These are phyloP conservation scores for Geotrichum reessii DNA, from an alignment of 1,139 yeast species.

Conservation along the genomic window DNA sequence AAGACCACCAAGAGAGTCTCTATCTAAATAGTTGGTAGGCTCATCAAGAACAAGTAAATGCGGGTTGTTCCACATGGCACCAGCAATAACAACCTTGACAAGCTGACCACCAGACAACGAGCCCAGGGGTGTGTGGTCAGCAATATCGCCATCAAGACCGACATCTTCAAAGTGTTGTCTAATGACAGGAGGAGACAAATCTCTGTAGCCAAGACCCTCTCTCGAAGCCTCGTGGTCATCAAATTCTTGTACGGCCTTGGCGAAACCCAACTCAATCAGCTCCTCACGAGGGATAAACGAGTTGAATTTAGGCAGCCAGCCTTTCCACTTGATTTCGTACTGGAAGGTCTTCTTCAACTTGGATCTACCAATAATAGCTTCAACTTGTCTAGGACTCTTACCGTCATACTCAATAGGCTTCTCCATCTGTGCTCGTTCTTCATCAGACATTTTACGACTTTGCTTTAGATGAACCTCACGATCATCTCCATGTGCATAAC, in stretches of 20 bases:
- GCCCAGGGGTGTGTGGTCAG: slow-evolving; percentile 96
- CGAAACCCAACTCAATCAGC: slow-evolving; percentile 75
- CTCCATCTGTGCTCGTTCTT: slow-evolving; percentile 73
- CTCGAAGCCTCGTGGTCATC: slow-evolving; percentile 98
- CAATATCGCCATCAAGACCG: slow-evolving; percentile 96
- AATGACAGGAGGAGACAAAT: slow-evolving; percentile 82
- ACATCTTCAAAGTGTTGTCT: slow-evolving; percentile 96
- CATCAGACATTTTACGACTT: slow-evolving; percentile 79
- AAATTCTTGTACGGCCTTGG: slow-evolving; percentile 81
- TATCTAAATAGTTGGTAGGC: slow-evolving; percentile 96
- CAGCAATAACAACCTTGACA: slow-evolving; percentile 97
- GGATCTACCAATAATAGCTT: slow-evolving; percentile 95
- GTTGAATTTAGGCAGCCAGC: slow-evolving; percentile 88
- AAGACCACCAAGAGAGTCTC: slow-evolving; percentile 95
- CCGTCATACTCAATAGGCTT: slow-evolving; percentile 83
- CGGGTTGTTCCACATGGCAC: slow-evolving; percentile 99
- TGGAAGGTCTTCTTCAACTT: slow-evolving; percentile 94
- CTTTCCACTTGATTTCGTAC: slow-evolving; percentile 93
- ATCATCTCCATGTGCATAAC: slow-evolving; percentile 96
- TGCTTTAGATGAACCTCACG: slow-evolving; percentile 93
- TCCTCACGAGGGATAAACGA: slow-evolving; percentile 87
- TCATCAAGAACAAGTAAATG: slow-evolving; percentile 94
- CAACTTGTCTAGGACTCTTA: slow-evolving; percentile 80
- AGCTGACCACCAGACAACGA: slow-evolving; percentile 96
- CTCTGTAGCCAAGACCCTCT: slow-evolving; percentile 97